These are phyloP conservation scores for Blastomyces emzantsi DNA, from an alignment of 2,329 filamentous ascomycete species.

Conservation along the genomic window DNA sequence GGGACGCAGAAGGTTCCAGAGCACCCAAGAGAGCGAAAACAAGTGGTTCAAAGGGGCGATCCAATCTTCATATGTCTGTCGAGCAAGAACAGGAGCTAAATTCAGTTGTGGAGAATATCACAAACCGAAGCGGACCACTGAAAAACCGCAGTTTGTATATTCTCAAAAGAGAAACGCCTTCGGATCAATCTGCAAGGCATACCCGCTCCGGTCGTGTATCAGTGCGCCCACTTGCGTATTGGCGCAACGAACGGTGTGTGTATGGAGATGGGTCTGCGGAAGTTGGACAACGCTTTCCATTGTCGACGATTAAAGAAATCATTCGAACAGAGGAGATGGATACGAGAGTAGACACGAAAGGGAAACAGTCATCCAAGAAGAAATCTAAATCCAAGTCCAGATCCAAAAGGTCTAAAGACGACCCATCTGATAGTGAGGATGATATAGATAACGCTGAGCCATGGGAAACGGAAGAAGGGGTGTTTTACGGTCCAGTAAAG, in stretches of 20 bases:
- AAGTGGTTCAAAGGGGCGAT: conserved; percentile 19
- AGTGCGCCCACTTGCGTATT: conserved; percentile 70
- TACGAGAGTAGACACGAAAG: conserved; percentile 24
- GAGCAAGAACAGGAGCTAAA: conserved; percentile 32
- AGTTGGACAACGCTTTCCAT: conserved; percentile 49
- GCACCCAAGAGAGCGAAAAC: conserved; percentile 28
- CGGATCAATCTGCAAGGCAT: conserved; percentile 49
- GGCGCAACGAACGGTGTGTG: conserved; percentile 73
- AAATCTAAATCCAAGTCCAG: conserved; percentile 28
- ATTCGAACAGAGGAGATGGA: conserved; percentile 60
- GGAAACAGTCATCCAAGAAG: conserved; percentile 30
- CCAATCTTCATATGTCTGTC: conserved; percentile 23
- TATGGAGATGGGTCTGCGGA: conserved; percentile 55
- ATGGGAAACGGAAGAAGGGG: conserved; percentile 36
- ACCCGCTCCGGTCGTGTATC: conserved; percentile 71
- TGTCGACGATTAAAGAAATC: conserved; percentile 66
- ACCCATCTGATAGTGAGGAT: conserved; percentile 31
- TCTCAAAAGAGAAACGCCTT: conserved; percentile 43
- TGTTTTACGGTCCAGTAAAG: conserved; percentile 37
- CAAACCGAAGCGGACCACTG: conserved; percentile 36
- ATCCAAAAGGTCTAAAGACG: conserved; percentile 29
- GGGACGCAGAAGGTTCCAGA: conserved; percentile 21
- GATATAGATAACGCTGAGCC: conserved; percentile 33
- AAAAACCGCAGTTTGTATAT: conserved; percentile 44
- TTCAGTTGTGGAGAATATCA: conserved; percentile 37